These are phyloP conservation scores for Penicillium samsonianum DNA, from an alignment of 495 filamentous ascomycete species.

Conservation along the genomic window DNA sequence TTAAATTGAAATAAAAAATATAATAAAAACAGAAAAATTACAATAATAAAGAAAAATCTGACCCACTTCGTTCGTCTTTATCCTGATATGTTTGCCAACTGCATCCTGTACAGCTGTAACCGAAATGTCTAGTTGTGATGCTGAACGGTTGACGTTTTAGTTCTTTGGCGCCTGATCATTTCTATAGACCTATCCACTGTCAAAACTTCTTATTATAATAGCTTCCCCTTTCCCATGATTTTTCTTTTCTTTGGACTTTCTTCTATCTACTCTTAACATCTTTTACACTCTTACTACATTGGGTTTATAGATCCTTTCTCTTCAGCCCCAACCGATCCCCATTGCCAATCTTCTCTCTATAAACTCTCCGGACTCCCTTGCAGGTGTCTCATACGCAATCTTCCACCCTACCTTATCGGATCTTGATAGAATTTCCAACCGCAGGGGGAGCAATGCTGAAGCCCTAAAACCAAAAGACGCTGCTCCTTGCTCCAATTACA, in stretches of 20 bases:
- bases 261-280: conserved; percentile 8
- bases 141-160: conserved; percentile 41
- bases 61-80: conserved; percentile 27
- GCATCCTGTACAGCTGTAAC: conserved; percentile 49
- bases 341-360: conserved; percentile 6
- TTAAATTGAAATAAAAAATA: conserved; percentile 17
- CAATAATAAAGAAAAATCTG: conserved; percentile 19
- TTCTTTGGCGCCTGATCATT: conserved; percentile 45
- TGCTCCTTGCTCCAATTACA: conserved; percentile 23
- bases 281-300: neutral
- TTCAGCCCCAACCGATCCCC: conserved; percentile 11
- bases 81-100: conserved; percentile 44
- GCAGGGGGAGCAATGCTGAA: conserved; percentile 37
- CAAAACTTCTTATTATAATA: conserved; percentile 36
- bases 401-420: conserved; percentile 26
- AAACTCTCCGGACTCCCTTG: conserved; percentile 26
- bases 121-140: conserved; percentile 38
- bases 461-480: conserved; percentile 28
- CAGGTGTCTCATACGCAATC: conserved; percentile 30
- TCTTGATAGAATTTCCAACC: conserved; percentile 27
- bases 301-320: conserved; percentile 33
- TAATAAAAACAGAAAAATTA: conserved; percentile 19
- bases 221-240: conserved; percentile 36
- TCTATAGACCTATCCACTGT: conserved; percentile 43
- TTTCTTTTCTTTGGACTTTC: conserved; percentile 18